Base-by-base conservation (phyloP, 768 basidiomycete genomes). In the Mycena haematopus region DNA sequence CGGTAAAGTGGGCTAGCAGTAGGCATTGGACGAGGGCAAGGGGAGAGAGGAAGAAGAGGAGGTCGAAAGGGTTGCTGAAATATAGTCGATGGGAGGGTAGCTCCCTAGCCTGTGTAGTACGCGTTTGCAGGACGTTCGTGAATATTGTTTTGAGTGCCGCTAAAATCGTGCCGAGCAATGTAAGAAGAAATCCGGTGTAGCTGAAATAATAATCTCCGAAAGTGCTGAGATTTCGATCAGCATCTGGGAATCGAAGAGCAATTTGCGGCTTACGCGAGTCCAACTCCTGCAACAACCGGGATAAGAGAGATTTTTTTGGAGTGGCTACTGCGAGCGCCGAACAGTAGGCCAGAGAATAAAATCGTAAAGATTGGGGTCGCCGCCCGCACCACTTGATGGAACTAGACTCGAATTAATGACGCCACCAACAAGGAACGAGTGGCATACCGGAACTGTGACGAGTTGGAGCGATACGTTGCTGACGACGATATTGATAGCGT, bases 201-300 rank as follows among this genome's bases (percentile, higher is more conserved):
- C 95, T 97, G 75, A 91, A 97, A 70, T 93, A 91, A 76, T 97
- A 99, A 71, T 98, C 96, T 56, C 96, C 97, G 60, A 94, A 96
- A 7, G 95, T 97, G 14, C 93, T 95, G 69, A 33, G 40, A 45
- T 19, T 21, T 19, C 61, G 19, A 57, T 62, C 17, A 65, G 56
- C 57, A 22, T 40, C 40, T 35, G 25, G 14, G 27, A 13, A 22
- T 13, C 56, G 49, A 33, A 50, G 9, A 52, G 33, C 44, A 51
- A 11, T 46, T 67, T 63, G 25, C 21, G 49, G 82, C 87, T 65
- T 75, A 96, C 89, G 97, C 94, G 54, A 99, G 86, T 6, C 88
- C 93, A 14, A 99, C 97, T 15, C 97, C 96, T 1, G 83, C 82
- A 21, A 97, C 85, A 35, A 99, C 95, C 0, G 96, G 95, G 7